Percentiles rank a stretch among this genome's conserved stretches.
Conservation (phyloP, 495 filamentous ascomycete species). For the Xylaria castorea region DNA sequence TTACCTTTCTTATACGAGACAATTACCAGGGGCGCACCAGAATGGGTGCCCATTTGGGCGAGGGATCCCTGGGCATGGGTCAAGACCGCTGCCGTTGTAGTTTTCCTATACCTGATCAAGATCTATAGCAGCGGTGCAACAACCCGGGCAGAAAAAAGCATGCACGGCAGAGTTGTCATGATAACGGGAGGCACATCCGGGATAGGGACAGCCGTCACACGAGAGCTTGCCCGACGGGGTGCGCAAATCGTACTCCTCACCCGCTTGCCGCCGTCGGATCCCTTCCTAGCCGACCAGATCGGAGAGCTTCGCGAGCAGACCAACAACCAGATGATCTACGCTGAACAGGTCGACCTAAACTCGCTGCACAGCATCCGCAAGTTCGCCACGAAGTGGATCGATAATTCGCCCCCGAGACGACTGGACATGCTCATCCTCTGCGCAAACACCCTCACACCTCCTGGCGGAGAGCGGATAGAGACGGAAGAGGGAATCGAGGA, state of each 20-base stretch:
- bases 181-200: conserved; percentile 96
- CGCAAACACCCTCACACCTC: conserved; percentile 75
- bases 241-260: conserved; percentile 92
- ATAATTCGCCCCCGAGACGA: conserved; percentile 90
- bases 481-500: conserved; percentile 83
- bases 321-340: conserved; percentile 90
- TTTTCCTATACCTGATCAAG: conserved; percentile 72
- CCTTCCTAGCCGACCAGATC: conserved; percentile 91
- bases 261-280: conserved; percentile 76
- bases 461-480: conserved; percentile 55
- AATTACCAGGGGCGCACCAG: conserved; percentile 66
- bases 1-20: conserved; percentile 71
- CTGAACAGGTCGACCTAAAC: conserved; percentile 89
- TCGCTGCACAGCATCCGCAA: conserved; percentile 85
- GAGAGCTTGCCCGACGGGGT: conserved; percentile 78
- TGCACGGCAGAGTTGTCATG: conserved; percentile 93
- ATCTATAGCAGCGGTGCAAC: conserved; percentile 75
- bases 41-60: conserved; percentile 67
- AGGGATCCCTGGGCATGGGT: conserved; percentile 58
- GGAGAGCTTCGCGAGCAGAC: conserved; percentile 81
- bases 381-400: conserved; percentile 99
- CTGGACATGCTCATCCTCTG: conserved; percentile 93
- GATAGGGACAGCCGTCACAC: conserved; percentile 78
- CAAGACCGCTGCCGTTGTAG: conserved; percentile 64
- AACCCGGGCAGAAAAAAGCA: conserved; percentile 79